Conservation (phyloP, 139 green algal species). For the Chlamydomonas incerta region DNA sequence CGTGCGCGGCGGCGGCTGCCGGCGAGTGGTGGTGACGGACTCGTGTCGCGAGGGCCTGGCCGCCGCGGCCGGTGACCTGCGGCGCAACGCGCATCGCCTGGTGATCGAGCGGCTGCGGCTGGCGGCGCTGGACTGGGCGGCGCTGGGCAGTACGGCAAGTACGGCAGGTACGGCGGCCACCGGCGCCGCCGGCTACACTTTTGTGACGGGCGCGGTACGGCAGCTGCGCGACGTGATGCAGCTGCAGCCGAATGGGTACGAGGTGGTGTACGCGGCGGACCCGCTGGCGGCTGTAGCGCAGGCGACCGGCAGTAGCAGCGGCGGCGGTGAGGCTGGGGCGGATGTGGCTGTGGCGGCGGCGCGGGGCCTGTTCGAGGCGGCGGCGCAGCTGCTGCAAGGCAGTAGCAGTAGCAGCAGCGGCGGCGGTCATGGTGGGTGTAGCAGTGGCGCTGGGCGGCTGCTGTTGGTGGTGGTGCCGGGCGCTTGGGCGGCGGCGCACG, state of each 20-base stretch:
- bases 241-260: constrained; percentile 7
- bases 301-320: background rate
- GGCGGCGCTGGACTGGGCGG: constrained; percentile 20
- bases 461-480: constrained; percentile 9
- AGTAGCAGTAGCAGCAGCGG: too few species aligned
- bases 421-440: background rate
- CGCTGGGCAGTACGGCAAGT: background rate
- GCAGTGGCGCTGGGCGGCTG: background rate
- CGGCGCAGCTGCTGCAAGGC: background rate
- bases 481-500: constrained; percentile 23
- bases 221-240: constrained; percentile 20
- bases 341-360: background rate
- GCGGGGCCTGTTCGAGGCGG: background rate
- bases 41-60: constrained; percentile 27
- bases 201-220: constrained; percentile 8
- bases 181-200: constrained; percentile 3
- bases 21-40: constrained; percentile 50
- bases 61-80: constrained; percentile 43
- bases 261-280: constrained; percentile 20
- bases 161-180: background rate
- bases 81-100: constrained; percentile 44
- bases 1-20: constrained; percentile 17
- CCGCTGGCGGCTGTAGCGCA: background rate
- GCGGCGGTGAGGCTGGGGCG: too few species aligned
- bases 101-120: constrained; percentile 41